phyloP scores from a whole-genome alignment of 1,139 yeast genomes.

The Scheffersomyces cryptocercus region DNA sequence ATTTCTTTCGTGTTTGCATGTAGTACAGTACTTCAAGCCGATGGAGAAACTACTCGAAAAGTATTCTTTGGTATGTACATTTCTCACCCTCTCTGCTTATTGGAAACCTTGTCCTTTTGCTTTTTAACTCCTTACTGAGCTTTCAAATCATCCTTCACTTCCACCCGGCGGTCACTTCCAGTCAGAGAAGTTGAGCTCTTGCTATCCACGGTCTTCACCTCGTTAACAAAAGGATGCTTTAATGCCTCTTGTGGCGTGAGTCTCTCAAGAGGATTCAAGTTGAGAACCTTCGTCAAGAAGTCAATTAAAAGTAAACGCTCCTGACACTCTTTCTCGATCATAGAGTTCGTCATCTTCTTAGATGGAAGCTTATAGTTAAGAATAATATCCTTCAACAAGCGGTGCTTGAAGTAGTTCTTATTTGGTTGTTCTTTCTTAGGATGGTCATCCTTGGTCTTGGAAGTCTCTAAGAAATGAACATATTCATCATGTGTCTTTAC shows the following conservation, averaged over 20 bases:
- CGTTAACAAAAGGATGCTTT: constrained; percentile 81
- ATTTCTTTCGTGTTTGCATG: too few species aligned
- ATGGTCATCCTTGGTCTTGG: constrained; percentile 47
- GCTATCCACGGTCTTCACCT: constrained; percentile 14
- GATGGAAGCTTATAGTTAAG: constrained; percentile 73
- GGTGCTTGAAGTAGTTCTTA: constrained; percentile 79
- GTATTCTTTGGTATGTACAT: too few species aligned
- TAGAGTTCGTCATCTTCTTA: constrained; percentile 63
- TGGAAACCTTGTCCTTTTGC: too few species aligned
- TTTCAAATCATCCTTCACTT: not conserved
- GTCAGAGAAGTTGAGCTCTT: not conserved
- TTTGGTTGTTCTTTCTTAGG: constrained; percentile 72
- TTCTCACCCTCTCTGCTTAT: too few species aligned
- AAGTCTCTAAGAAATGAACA: constrained; percentile 33
- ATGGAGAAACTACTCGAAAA: too few species aligned
- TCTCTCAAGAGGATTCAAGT: constrained; percentile 87
- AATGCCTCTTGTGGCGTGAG: constrained; percentile 97
- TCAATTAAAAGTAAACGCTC: constrained; percentile 75
- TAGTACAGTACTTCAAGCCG: too few species aligned
- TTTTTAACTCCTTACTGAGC: too few species aligned
- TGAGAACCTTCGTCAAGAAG: constrained; percentile 74
- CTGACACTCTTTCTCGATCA: constrained; percentile 69
- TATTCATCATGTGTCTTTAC: constrained; percentile 39
- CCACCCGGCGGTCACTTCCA: not conserved
- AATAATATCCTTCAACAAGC: constrained; percentile 71